Evolutionary conservation across 2,329 filamentous ascomycete species (phyloP).

Genomic region (Thelonectria rubi): DNA sequence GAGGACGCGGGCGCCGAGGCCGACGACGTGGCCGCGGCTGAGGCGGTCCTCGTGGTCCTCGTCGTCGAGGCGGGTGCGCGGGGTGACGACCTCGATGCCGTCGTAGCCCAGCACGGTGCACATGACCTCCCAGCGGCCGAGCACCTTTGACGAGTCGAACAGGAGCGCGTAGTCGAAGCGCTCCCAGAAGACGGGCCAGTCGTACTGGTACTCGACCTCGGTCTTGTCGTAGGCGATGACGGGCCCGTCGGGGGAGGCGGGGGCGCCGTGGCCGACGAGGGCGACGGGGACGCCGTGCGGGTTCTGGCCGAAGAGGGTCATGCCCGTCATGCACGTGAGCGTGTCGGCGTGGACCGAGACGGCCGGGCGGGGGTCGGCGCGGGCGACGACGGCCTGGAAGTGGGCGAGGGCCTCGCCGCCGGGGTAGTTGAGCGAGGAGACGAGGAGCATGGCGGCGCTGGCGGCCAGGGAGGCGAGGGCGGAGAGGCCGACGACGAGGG

Average conservation of each 20-base stretch:
- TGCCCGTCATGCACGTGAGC: slow-evolving; percentile 74
- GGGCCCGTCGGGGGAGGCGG: slow-evolving; percentile 35
- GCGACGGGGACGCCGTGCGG: slow-evolving; percentile 49
- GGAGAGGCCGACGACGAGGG: slow-evolving; percentile 65
- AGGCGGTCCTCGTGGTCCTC: slow-evolving; percentile 22
- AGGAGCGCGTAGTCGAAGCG: slow-evolving; percentile 70
- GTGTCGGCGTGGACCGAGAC: slow-evolving; percentile 70
- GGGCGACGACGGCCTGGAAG: slow-evolving; percentile 54
- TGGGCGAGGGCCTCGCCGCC: slow-evolving; percentile 79
- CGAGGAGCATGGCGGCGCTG: slow-evolving; percentile 73
- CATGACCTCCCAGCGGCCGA: slow-evolving; percentile 64
- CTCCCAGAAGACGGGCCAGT: slow-evolving; percentile 66
- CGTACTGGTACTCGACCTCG: slow-evolving; percentile 55
- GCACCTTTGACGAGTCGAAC: slow-evolving; percentile 59
- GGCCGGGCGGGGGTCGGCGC: slow-evolving; percentile 33
- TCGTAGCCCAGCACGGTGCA: slow-evolving; percentile 66
- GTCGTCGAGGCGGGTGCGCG: too few relatives aligned
- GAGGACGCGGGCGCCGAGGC: slow-evolving; percentile 54
- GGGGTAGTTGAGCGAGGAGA: slow-evolving; percentile 93
- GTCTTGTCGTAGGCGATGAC: slow-evolving; percentile 68
- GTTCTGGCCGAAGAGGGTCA: slow-evolving; percentile 71
- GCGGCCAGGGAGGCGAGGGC: slow-evolving; percentile 66
- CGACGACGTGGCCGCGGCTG: slow-evolving; percentile 49
- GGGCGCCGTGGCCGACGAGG: slow-evolving; percentile 34
- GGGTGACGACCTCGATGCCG: slow-evolving; percentile 66